Percentiles rank a stretch among this genome's conserved stretches.
phyloP scores from a whole-genome alignment of 805 yeast species.

The Metschnikowia hibisci region DNA sequence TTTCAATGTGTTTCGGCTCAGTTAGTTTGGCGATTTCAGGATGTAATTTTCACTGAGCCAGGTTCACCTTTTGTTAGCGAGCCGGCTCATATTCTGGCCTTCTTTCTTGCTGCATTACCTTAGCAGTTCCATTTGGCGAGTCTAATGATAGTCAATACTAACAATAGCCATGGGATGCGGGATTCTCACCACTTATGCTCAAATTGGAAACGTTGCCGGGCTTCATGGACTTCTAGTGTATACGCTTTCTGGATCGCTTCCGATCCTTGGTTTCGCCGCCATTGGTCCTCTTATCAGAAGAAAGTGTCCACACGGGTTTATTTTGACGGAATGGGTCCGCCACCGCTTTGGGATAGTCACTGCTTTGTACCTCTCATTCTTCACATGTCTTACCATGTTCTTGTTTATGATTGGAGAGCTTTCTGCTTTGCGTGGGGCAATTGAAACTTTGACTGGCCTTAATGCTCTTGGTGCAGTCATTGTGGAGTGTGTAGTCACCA shows the following conservation, averaged over 20 bases:
- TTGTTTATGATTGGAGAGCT: slow-evolving; percentile 85
- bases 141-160: slow-evolving; percentile 8
- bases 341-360: slow-evolving; percentile 71
- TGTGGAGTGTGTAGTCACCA: slow-evolving; percentile 81
- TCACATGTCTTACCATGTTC: slow-evolving; percentile 81
- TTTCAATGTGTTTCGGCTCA: too few species aligned
- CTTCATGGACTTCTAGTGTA: slow-evolving; percentile 84
- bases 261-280: slow-evolving; percentile 77
- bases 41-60: background rate
- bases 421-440: slow-evolving; percentile 72
- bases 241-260: slow-evolving; percentile 73
- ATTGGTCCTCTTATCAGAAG: slow-evolving; percentile 77
- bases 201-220: slow-evolving; percentile 82
- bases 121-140: background rate
- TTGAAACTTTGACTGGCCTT: slow-evolving; percentile 72
- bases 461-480: slow-evolving; percentile 77
- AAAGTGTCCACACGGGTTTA: slow-evolving; percentile 85
- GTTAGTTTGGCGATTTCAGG: background rate
- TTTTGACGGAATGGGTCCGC: slow-evolving; percentile 92
- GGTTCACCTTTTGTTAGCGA: background rate
- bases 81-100: background rate
- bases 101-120: background rate
- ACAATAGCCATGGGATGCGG: slow-evolving; percentile 81
- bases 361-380: slow-evolving; percentile 70
- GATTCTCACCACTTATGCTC: slow-evolving; percentile 77